Evolutionary conservation across 129 eudicot genomes (phyloP).

Genomic region (Daucus carota): DNA sequence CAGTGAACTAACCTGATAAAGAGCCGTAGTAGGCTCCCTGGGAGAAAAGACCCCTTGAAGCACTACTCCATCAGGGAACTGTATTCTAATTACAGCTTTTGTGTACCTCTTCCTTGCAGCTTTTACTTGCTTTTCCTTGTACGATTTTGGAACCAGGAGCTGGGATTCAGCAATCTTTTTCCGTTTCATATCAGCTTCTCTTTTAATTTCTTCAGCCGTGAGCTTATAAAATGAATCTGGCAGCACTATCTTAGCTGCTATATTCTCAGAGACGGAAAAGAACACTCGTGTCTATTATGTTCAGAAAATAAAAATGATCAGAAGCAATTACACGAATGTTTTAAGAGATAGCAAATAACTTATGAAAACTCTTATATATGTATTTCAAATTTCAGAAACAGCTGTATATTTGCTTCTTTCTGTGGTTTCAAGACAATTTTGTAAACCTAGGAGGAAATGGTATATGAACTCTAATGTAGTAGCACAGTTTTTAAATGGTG

Average conservation of each 20-base stretch:
- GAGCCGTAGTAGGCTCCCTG: constrained; percentile 63
- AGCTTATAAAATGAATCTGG: constrained; percentile 89
- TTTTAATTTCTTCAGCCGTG: constrained; percentile 59
- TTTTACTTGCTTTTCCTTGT: constrained; percentile 81
- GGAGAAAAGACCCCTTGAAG: constrained; percentile 88
- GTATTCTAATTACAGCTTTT: constrained; percentile 66
- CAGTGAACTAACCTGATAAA: constrained; percentile 58
- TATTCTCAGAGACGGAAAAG: constrained; percentile 79
- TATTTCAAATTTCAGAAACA: background rate
- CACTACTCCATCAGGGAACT: constrained; percentile 92
- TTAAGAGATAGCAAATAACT: background rate
- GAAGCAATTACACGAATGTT: background rate
- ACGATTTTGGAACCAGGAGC: constrained; percentile 77
- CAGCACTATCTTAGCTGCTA: constrained; percentile 80
- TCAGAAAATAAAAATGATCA: constrained; percentile 8
- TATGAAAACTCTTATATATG: background rate
- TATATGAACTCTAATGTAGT: background rate
- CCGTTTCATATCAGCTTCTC: constrained; percentile 72
- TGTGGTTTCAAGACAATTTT: background rate
- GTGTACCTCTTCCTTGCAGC: constrained; percentile 66
- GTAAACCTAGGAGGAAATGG: background rate
- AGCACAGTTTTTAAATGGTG: background rate
- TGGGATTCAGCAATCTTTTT: constrained; percentile 81
- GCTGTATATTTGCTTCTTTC: background rate
- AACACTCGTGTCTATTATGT: constrained; percentile 59